Base-by-base conservation (phyloP, 2,329 filamentous ascomycete species). In the Fusarium palustre region DNA sequence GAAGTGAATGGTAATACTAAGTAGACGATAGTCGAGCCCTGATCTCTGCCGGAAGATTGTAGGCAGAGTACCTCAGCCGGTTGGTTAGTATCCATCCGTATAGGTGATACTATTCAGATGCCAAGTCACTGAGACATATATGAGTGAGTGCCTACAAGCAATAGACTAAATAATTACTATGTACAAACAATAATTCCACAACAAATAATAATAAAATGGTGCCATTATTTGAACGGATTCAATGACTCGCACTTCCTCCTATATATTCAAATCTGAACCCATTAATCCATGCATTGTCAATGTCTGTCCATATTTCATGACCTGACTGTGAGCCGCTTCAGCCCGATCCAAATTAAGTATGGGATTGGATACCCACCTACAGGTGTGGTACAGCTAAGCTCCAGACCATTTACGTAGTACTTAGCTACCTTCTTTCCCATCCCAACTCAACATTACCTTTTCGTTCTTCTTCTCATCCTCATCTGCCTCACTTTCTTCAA, bases 281-380 rank as follows among this genome's bases (percentile, higher is more conserved):
- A 66, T 59, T 58, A 39, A 57, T 59, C 62, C 58, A 64, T 52
- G 59, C 43, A 33, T 57, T 31, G 33, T 70, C 33, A 30, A 52
- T 49, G 43, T 55, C 56, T 65, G 50, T 58, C 43, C 48, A 70
- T 70, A 49, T 59, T 66, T 70, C 64, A 70, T 70, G 68, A 70
- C 68, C 66, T 69, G 66, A 69, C 60, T 47, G 64, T 53, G 36
- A 48, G 59, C 67, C 64, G 68, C 52, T 68, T 68, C 59, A 70
- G 59, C 62, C 64, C 67, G 55, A 53, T 53, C 67, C 63, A 67
- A 59, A 45, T 64, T 31, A 45, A 64, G 54, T 30, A 52, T 50
- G 33, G 48, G 39, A 50, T 38, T 34, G 48, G 39, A 54, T 59
- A 69, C 49, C 65, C 42, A 59, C 48, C 36, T 59, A 24, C 38